These are phyloP conservation scores for Penicillium alfredii DNA, from an alignment of 495 filamentous ascomycete species.

Conservation along the genomic window DNA sequence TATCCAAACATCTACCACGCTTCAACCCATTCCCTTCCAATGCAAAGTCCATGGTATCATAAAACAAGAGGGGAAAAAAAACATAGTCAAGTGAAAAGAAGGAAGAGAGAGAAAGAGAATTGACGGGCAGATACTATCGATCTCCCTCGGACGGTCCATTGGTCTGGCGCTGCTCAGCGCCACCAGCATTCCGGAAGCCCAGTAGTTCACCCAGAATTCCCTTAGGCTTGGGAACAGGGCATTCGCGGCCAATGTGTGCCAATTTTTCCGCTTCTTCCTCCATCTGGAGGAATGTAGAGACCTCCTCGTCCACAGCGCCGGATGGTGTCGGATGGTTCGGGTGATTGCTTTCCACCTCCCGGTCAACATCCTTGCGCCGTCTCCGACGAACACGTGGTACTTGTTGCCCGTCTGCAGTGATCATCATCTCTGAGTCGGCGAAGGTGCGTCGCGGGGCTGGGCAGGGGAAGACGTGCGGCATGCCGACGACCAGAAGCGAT, in stretches of 20 bases:
- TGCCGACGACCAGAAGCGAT: constrained; percentile 82
- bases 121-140: constrained; percentile 5
- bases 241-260: constrained; percentile 43
- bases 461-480: constrained; percentile 91
- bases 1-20: constrained; percentile 6
- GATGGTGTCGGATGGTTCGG: constrained; percentile 15
- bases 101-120: constrained; percentile 2
- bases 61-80: constrained; percentile 15
- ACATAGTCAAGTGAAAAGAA: constrained; percentile 8
- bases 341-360: constrained; percentile 15
- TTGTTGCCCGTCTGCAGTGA: constrained; percentile 44
- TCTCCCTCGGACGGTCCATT: constrained; percentile 8
- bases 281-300: constrained; percentile 40
- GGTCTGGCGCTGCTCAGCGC: constrained; percentile 9
- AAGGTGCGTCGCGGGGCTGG: constrained; percentile 72
- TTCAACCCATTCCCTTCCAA: constrained; percentile 7
- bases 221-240: constrained; percentile 78
- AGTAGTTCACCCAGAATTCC: constrained; percentile 69
- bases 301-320: constrained; percentile 34
- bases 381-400: constrained; percentile 31
- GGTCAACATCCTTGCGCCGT: constrained; percentile 29
- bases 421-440: constrained; percentile 59
- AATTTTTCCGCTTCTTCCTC: constrained; percentile 40
- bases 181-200: constrained; percentile 47
- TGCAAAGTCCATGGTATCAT: constrained; percentile 28